Percentiles rank a stretch among this genome's conserved stretches.
Conservation (phyloP, 2,329 filamentous ascomycete genomes). For the Blastomyces silverae region DNA sequence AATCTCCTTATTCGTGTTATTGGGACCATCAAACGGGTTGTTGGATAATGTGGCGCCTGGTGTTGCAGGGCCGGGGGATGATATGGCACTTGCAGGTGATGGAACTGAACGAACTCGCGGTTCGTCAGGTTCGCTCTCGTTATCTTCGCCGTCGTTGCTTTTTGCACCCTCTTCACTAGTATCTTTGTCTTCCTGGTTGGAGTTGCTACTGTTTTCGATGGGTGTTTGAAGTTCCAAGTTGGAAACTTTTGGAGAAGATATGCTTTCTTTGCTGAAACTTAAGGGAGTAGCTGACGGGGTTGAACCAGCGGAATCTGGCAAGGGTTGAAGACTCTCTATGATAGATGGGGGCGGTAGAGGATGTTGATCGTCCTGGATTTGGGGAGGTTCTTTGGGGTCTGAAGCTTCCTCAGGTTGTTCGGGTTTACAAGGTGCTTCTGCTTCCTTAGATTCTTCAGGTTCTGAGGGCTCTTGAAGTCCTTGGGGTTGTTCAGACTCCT, state of each 20-base stretch:
- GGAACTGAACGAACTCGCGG: slow-evolving; percentile 8
- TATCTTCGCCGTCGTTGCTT: slow-evolving; percentile 7
- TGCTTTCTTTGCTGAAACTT: slow-evolving; percentile 14
- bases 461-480: background rate
- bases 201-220: background rate
- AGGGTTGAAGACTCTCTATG: slow-evolving; percentile 21
- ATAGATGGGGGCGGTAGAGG: slow-evolving; percentile 16
- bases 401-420: background rate
- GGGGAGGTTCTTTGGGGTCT: background rate
- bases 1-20: slow-evolving; percentile 15
- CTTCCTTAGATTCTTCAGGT: background rate
- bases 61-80: slow-evolving; percentile 9
- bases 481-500: slow-evolving; percentile 9
- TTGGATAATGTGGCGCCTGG: slow-evolving; percentile 10
- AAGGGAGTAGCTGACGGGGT: slow-evolving; percentile 17
- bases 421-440: background rate
- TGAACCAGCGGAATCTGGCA: slow-evolving; percentile 18
- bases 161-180: background rate
- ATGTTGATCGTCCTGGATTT: background rate
- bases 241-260: slow-evolving; percentile 5
- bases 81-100: slow-evolving; percentile 8
- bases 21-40: slow-evolving; percentile 16
- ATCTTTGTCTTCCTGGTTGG: slow-evolving; percentile 2
- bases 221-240: slow-evolving; percentile 1
- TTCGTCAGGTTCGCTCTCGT: slow-evolving; percentile 11